Conservation (phyloP, 2,329 filamentous ascomycete species). For the Talaromyces sp. region DNA sequence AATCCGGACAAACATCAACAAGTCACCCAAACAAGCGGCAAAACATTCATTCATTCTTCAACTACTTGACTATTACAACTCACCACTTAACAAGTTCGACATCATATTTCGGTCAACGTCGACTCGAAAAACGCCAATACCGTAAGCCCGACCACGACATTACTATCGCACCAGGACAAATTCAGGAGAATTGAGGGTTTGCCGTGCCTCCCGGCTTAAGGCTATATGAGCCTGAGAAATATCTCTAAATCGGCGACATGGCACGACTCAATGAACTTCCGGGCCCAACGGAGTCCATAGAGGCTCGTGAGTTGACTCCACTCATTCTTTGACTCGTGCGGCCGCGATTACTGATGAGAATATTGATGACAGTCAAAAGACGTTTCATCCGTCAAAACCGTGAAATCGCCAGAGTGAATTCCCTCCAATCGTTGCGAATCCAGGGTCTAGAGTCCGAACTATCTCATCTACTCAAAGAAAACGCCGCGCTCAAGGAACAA, state of each 20-base stretch:
- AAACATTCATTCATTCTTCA: slow-evolving; percentile 1
- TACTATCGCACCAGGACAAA: background rate
- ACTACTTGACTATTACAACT: background rate
- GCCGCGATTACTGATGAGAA: background rate
- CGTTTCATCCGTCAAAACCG: slow-evolving; percentile 62
- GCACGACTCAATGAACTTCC: slow-evolving; percentile 47
- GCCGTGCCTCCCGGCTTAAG: background rate
- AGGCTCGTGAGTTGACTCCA: slow-evolving; percentile 38
- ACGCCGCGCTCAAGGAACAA: slow-evolving; percentile 55
- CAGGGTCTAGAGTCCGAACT: slow-evolving; percentile 59
- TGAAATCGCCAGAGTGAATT: slow-evolving; percentile 61
- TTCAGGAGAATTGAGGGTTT: background rate
- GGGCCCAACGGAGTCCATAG: slow-evolving; percentile 42
- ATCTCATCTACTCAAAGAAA: slow-evolving; percentile 56
- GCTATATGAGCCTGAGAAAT: slow-evolving; percentile 5
- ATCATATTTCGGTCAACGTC: background rate
- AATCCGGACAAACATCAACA: slow-evolving; percentile 38
- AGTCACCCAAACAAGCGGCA: slow-evolving; percentile 13
- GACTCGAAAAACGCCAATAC: background rate
- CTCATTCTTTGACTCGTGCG: too few relatives aligned
- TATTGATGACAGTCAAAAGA: slow-evolving; percentile 50
- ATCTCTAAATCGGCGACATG: slow-evolving; percentile 30
- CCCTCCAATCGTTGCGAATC: slow-evolving; percentile 59
- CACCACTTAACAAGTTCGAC: background rate
- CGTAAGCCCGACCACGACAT: background rate